A percentile compares a stretch with the other conserved stretches of the same genome.
These are phyloP conservation scores for Chalaropsis ovoidea DNA, from an alignment of 2,329 filamentous ascomycete species.

Conservation along the genomic window DNA sequence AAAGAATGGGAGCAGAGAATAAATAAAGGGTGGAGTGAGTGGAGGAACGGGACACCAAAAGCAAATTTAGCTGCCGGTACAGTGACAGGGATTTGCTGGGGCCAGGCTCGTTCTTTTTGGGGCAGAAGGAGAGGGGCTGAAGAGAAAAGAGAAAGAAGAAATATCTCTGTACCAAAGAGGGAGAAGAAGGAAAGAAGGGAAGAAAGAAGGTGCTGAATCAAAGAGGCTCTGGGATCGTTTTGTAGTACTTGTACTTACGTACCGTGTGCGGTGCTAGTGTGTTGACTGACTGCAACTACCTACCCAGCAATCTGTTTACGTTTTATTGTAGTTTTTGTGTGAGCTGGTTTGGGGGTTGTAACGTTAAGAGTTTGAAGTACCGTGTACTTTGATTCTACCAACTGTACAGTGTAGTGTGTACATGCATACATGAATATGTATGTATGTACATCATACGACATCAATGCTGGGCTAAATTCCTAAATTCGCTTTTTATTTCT, in stretches of 20 bases:
- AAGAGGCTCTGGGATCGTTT: background rate
- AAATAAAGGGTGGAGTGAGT: slow-evolving; percentile 13
- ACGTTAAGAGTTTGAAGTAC: background rate
- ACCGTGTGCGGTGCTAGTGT: no score
- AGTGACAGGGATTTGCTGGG: slow-evolving; percentile 13
- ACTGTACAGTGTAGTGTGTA: background rate
- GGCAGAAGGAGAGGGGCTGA: slow-evolving; percentile 3
- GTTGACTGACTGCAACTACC: slow-evolving; percentile 4
- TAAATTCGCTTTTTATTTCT: background rate
- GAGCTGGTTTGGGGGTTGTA: background rate
- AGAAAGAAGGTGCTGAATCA: background rate
- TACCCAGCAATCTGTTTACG: background rate
- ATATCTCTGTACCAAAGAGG: background rate
- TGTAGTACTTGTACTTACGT: no score
- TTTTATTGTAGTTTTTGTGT: background rate
- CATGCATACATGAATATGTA: background rate
- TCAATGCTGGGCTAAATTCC: background rate
- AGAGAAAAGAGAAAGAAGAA: slow-evolving; percentile 11
- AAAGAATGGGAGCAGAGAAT: background rate
- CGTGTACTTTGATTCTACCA: background rate
- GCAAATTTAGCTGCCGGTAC: slow-evolving; percentile 4
- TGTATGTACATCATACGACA: slow-evolving; percentile 11
- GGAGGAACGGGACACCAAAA: slow-evolving; percentile 11
- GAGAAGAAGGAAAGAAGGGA: slow-evolving; percentile 7
- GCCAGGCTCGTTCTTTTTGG: background rate